A percentile compares a stretch with the other conserved stretches of the same genome.
These are phyloP conservation scores for Arachis hypogaea DNA, from an alignment of 306 rosid genomes.

Conservation along the genomic window DNA sequence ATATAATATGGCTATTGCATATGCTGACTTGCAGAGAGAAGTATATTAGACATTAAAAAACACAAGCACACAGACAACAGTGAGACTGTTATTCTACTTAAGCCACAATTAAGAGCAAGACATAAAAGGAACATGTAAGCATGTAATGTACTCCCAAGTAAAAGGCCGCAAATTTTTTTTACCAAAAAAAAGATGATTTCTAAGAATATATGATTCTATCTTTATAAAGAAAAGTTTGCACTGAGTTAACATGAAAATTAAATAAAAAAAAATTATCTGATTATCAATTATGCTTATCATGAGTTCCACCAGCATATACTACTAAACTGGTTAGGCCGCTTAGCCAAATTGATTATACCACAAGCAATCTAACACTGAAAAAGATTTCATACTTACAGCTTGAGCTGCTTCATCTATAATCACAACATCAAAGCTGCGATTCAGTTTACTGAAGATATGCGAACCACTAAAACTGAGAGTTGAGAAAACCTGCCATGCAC, in stretches of 20 bases:
- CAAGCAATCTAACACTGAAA: slow-evolving; percentile 27
- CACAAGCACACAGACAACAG: neutral
- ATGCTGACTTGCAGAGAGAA: neutral
- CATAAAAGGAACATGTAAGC: too few relatives aligned
- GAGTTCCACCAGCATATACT: neutral
- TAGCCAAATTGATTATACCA: slow-evolving; percentile 26
- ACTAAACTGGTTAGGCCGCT: neutral
- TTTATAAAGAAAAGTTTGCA: too few relatives aligned
- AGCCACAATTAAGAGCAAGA: neutral
- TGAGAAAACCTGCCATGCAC: slow-evolving; percentile 81
- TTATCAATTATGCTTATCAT: slow-evolving; percentile 2
- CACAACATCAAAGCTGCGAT: slow-evolving; percentile 87
- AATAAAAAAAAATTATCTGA: neutral
- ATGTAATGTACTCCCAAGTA: too few relatives aligned
- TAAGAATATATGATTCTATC: too few relatives aligned
- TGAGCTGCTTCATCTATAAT: slow-evolving; percentile 99
- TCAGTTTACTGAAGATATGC: slow-evolving; percentile 70
- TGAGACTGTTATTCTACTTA: neutral
- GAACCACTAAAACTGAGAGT: slow-evolving; percentile 96
- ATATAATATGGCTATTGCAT: neutral
- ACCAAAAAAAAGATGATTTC: too few relatives aligned
- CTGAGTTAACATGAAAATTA: too few relatives aligned
- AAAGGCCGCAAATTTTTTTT: too few relatives aligned
- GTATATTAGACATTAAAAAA: neutral
- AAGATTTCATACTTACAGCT: slow-evolving; percentile 69